Base-by-base conservation (phyloP, 2,329 filamentous ascomycete species). In the Cladobotryum mycophilum region DNA sequence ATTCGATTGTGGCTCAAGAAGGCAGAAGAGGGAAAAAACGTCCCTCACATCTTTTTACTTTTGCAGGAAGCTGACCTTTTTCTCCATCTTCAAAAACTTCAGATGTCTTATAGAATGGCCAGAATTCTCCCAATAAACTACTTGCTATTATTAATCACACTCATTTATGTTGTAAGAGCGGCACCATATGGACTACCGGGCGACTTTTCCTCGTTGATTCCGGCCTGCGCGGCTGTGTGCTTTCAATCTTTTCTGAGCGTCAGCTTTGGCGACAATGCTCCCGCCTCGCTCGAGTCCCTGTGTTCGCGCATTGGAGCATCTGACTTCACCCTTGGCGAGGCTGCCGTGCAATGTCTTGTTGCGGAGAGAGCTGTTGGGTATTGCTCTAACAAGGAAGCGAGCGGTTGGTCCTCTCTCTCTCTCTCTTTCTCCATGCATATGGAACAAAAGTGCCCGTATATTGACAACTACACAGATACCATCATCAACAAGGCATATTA, bases 301-400 rank as follows among this genome's bases (percentile, higher is more conserved):
- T 90, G 86, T 64, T 75, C 76, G 36, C 73, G 75, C 52, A 71
- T 72, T 34, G 84, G 84, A 8, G 67, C 65, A 12, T 77, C 77
- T 30, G 84, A 82, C 9, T 85, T 82, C 58, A 89, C 86, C 1
- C 61, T 89, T 44, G 85, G 84, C n/a, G 86, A 89, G 67, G 85
- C 77, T 11, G 84, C 81, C 4, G 67, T 88, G 55, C 79, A 84
- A 60, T 90, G 86, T 64, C 75, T 87, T 34, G 70, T 78, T 8
- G 79, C 79, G 7, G 76, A 80, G 60, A 67, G 63, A 50, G 65
- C 66, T 35, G 60, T 74, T 41, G 76, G 76, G 2, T 68, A 67
- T 13, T 90, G 86, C 64, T 64, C 69, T 4, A 68, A 71, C 3
- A 60, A 67, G 11, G 74, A 79, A 33, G 64, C 62, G 4, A 61